These are phyloP conservation scores for Ilyonectria destructans DNA, from an alignment of 2,329 filamentous ascomycete genomes.

Conservation along the genomic window DNA sequence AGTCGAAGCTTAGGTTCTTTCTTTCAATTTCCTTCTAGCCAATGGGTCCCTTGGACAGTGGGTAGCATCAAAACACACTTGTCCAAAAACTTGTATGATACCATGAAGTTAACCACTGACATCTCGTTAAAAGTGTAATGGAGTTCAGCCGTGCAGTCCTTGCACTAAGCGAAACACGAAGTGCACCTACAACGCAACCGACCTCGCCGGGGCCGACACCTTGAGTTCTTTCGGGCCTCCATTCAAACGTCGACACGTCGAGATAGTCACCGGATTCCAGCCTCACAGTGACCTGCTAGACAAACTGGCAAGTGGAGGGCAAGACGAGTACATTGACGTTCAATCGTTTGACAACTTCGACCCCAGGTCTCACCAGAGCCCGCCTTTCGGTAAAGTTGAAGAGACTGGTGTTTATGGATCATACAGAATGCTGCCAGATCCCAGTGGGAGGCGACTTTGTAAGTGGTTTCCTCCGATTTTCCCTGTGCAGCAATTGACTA, in stretches of 20 bases:
- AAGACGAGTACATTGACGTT: background rate
- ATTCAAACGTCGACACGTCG: constrained; percentile 11
- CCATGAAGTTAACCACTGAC: background rate
- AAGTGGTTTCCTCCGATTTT: constrained; percentile 49
- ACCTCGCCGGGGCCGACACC: background rate
- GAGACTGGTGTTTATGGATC: constrained; percentile 71
- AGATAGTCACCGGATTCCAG: background rate
- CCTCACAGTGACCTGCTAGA: background rate
- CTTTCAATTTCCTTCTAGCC: background rate
- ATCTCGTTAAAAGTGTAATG: constrained; percentile 40
- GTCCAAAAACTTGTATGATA: background rate
- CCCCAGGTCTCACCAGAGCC: constrained; percentile 52
- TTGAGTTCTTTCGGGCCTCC: background rate
- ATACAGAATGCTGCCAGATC: constrained; percentile 73
- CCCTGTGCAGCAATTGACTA: constrained; percentile 34
- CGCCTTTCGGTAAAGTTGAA: constrained; percentile 64
- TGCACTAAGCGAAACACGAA: constrained; percentile 43
- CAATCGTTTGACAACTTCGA: background rate
- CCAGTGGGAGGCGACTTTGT: constrained; percentile 68
- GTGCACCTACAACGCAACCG: constrained; percentile 37
- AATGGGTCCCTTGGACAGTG: background rate
- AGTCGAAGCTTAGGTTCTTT: too few species aligned
- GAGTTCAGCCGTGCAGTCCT: constrained; percentile 43
- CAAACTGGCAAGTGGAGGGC: background rate
- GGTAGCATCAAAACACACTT: background rate